Conservation (phyloP, 345 rosid species). For the Gossypium stocksii region DNA sequence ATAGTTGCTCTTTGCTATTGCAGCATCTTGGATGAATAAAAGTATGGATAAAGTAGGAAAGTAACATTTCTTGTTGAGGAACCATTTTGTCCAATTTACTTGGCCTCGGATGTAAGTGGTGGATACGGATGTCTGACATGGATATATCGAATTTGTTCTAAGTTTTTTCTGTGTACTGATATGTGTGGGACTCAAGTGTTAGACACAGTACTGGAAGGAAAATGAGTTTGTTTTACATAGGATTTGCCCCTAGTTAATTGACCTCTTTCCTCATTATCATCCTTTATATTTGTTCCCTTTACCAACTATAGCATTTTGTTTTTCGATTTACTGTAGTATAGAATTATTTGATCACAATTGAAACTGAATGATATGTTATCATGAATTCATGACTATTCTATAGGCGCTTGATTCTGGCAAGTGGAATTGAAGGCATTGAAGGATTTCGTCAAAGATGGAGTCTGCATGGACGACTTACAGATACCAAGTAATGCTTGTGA, state of each 20-base stretch:
- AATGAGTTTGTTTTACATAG: background rate
- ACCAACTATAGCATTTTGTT: background rate
- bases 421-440: conserved; percentile 82
- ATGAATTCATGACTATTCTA: background rate
- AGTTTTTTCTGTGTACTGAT: background rate
- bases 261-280: background rate
- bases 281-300: background rate
- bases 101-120: background rate
- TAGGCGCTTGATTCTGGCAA: conserved; percentile 85
- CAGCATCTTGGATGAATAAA: background rate
- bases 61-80: background rate
- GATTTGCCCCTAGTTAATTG: background rate
- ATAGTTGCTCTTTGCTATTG: background rate
- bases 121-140: background rate
- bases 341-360: background rate
- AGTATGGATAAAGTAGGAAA: background rate
- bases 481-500: conserved; percentile 51
- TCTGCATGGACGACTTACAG: conserved; percentile 83
- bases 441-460: conserved; percentile 98
- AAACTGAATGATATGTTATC: background rate
- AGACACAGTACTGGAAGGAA: background rate
- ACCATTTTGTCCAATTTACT: background rate
- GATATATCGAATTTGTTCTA: background rate
- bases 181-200: background rate
- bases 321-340: too few species aligned